Conservation (phyloP, 1,284 basidiomycete species). For the Ustilago shanxiensis region DNA sequence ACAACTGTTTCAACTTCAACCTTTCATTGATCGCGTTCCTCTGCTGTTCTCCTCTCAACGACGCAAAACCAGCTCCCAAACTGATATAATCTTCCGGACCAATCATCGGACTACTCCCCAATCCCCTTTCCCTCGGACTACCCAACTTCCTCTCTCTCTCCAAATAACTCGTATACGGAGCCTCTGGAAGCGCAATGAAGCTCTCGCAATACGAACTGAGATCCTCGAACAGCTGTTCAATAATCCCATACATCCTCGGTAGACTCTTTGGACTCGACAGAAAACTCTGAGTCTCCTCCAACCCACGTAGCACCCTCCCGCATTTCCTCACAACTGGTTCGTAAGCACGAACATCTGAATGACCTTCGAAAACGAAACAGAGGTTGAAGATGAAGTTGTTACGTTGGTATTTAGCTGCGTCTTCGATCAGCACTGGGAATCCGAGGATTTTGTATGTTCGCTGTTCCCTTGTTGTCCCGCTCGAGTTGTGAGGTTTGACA, state of each 20-base stretch:
- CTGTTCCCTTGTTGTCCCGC: conserved; percentile 18
- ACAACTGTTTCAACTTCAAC: conserved; percentile 36
- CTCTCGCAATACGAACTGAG: conserved; percentile 83
- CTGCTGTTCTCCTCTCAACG: conserved; percentile 42
- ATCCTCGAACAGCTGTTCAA: conserved; percentile 97
- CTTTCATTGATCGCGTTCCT: conserved; percentile 42
- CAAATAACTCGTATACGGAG: conserved; percentile 41
- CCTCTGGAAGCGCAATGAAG: conserved; percentile 67
- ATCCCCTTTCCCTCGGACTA: conserved; percentile 24
- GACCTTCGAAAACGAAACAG: conserved; percentile 87
- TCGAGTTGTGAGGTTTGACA: background rate
- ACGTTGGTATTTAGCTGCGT: conserved; percentile 60
- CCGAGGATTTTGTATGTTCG: conserved; percentile 65
- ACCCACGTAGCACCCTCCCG: conserved; percentile 84
- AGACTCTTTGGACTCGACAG: conserved; percentile 82
- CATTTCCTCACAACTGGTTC: conserved; percentile 96
- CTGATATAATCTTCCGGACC: conserved; percentile 41
- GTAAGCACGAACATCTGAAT: conserved; percentile 91
- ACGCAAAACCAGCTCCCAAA: conserved; percentile 37
- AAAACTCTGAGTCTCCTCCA: conserved; percentile 93
- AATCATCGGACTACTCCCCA: conserved; percentile 26
- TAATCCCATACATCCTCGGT: conserved; percentile 82
- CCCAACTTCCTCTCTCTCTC: conserved; percentile 21
- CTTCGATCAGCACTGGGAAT: conserved; percentile 60
- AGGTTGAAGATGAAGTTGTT: conserved; percentile 90